These are phyloP conservation scores for Eucalyptus pumila DNA, from an alignment of 345 rosid species.

Conservation along the genomic window DNA sequence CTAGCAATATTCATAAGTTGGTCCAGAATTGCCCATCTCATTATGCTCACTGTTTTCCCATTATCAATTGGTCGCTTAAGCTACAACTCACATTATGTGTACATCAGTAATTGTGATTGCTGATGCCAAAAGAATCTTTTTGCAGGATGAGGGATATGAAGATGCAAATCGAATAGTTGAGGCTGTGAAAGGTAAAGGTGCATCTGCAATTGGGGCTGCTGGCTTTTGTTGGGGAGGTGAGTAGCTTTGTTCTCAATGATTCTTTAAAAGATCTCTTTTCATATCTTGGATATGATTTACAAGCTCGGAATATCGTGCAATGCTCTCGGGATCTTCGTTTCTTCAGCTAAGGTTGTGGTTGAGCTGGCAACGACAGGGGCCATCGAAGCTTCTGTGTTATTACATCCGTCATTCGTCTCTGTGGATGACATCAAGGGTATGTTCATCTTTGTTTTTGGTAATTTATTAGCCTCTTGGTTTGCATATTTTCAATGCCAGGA, in stretches of 20 bases:
- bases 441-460: neutral
- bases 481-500: neutral
- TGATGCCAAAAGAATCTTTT: neutral
- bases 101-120: neutral
- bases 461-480: neutral
- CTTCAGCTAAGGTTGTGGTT: neutral
- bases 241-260: neutral
- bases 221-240: constrained; percentile 23
- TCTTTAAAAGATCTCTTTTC: neutral
- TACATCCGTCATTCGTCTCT: neutral
- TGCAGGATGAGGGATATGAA: neutral
- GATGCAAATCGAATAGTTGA: neutral
- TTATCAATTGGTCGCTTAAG: neutral
- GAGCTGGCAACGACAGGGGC: neutral
- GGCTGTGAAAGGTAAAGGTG: constrained; percentile 8
- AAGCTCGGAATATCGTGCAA: neutral
- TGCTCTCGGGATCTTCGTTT: neutral
- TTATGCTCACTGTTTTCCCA: neutral
- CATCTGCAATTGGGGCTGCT: constrained; percentile 17
- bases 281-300: neutral
- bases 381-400: neutral
- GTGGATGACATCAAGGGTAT: neutral
- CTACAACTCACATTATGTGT: neutral
- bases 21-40: neutral
- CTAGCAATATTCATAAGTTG: neutral